Evolutionary conservation across 345 rosid species (phyloP).

Genomic region (Turritis glabra): DNA sequence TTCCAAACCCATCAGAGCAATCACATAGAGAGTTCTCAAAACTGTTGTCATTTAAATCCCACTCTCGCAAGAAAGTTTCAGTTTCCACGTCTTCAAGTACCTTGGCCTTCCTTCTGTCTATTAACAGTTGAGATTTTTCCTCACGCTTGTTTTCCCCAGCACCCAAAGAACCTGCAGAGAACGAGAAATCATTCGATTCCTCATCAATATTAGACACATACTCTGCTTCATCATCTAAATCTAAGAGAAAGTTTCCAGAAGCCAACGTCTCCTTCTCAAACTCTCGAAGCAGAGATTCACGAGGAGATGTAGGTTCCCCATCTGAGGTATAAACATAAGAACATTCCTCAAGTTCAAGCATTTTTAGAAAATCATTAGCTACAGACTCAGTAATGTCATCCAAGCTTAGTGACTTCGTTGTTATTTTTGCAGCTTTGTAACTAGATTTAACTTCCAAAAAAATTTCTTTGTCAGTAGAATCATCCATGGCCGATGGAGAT

Average conservation of each 20-base stretch:
- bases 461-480: constrained; percentile 36
- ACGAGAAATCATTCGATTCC: constrained; percentile 43
- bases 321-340: constrained; percentile 44
- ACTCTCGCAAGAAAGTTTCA: constrained; percentile 59
- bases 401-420: constrained; percentile 53
- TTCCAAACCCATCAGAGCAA: constrained; percentile 76
- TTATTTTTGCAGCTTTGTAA: constrained; percentile 43
- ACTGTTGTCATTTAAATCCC: constrained; percentile 62
- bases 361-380: constrained; percentile 66
- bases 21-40: constrained; percentile 45
- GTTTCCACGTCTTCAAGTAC: constrained; percentile 69
- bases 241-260: constrained; percentile 49
- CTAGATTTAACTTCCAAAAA: constrained; percentile 46
- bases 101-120: constrained; percentile 54
- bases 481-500: constrained; percentile 33
- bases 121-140: constrained; percentile 37
- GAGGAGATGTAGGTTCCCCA: constrained; percentile 74
- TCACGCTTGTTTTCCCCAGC: constrained; percentile 44
- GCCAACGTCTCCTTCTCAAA: constrained; percentile 70
- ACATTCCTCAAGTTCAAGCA: constrained; percentile 56
- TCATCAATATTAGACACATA: constrained; percentile 30
- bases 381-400: constrained; percentile 66
- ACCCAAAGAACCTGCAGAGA: constrained; percentile 39
- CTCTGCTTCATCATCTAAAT: constrained; percentile 38
- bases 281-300: constrained; percentile 68